Evolutionary conservation across 192 early-diverging fungal species (phyloP), one percentile per base, ranked within the genome.

Genomic region (Coemansia sp.): DNA sequence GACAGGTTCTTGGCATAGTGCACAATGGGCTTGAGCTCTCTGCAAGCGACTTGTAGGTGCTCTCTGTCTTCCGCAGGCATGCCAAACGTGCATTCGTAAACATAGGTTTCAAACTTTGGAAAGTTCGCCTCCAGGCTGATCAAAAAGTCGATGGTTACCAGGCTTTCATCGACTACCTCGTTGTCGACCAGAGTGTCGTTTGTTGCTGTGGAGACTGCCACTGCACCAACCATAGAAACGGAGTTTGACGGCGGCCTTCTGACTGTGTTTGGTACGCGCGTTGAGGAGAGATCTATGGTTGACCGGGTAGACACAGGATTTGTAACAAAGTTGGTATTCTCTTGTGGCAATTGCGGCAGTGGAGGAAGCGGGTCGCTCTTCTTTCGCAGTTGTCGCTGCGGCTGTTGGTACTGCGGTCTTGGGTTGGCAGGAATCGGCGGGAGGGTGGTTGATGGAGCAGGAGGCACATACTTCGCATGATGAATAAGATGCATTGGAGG

Each of bases 91-190:
- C 16, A 4, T 52, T 58, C 54, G 33, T 64, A 17, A 11, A 81
- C 67, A 7, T 58, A 51, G 1, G 56, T 16, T 38, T 81, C 78
- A 1, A 81, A 48, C 56, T 81, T 81, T 55, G 20, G 55, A 54
- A 69, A 72, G 67, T 68, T 81, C 7, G 66, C 34, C 42, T 81
- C 78, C 31, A 81, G 67, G n/a, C 72, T 75, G 34, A 71, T 67
- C 29, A 81, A 34, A 64, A 81, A 81, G 48, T 81, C 78, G 14
- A 81, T 68, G 45, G 73, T 81, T 16, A 81, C 78, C 34, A 81
- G 56, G 51, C 73, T 72, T 49, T 75, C 73, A 51, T 81, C 78
- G 31, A 75, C 72, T 10, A 66, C 48, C 34, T 81, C 78, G 64
- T 52, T 72, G 72, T 75, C 77, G 55, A 70, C 65, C 64, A 80